These are phyloP conservation scores for Glycyrrhiza uralensis DNA, from an alignment of 306 rosid species.

Conservation along the genomic window DNA sequence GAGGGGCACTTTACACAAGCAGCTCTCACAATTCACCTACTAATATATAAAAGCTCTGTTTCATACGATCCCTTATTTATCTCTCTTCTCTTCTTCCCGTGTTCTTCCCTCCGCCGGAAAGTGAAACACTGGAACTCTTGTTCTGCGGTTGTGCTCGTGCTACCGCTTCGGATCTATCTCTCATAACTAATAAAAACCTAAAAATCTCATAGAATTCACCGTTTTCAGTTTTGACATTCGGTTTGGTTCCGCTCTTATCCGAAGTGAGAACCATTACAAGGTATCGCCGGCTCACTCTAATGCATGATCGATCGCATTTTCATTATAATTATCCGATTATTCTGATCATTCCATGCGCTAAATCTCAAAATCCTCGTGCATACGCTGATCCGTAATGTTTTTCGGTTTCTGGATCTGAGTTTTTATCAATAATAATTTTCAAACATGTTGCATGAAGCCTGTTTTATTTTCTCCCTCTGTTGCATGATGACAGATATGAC, in stretches of 20 bases:
- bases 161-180: conserved; percentile 11
- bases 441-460: neutral
- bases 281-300: neutral
- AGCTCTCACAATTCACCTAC: neutral
- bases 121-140: neutral
- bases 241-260: conserved; percentile 19
- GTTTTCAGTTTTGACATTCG: neutral
- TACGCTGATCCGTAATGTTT: neutral
- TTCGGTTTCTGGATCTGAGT: conserved; percentile 39
- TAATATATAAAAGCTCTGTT: neutral
- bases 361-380: neutral
- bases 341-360: neutral
- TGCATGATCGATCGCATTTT: conserved; percentile 10
- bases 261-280: conserved; percentile 24
- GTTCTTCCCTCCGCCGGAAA: conserved; percentile 40
- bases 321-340: conserved; percentile 13
- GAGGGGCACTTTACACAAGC: neutral
- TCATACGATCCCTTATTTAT: neutral
- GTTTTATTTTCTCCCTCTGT: neutral
- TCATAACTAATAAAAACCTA: neutral
- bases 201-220: neutral
- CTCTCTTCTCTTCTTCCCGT: neutral
- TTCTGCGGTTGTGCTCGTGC: neutral
- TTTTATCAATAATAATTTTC: conserved; percentile 14
- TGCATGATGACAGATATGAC: neutral